Evolutionary conservation across 2,329 filamentous ascomycete species (phyloP).

Genomic region (Aspergillus tanneri): DNA sequence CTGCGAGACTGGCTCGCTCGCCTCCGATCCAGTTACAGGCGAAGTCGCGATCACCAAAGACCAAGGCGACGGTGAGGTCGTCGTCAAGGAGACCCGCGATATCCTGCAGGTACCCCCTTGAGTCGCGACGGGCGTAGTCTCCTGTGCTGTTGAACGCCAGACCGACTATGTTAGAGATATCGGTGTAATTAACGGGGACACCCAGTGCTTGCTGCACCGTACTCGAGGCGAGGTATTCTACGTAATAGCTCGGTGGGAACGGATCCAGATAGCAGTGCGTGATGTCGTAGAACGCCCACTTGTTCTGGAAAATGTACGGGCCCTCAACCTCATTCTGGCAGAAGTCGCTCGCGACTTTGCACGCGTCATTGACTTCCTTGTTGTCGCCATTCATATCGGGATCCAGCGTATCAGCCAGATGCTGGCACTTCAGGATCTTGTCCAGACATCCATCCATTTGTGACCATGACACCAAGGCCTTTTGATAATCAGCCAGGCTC

Average conservation of each 20-base stretch:
- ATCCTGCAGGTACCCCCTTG: too few species aligned
- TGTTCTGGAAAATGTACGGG: conserved; percentile 2
- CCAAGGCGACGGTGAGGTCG: conserved; percentile 3
- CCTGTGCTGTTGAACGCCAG: conserved; percentile 5
- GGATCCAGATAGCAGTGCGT: too few species aligned
- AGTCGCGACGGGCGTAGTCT: conserved; percentile 2
- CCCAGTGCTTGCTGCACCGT: too few species aligned
- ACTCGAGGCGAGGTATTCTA: too few species aligned
- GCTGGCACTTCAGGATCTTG: background rate
- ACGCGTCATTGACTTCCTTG: background rate
- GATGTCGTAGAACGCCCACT: too few species aligned
- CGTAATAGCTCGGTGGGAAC: too few species aligned
- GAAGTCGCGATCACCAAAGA: conserved; percentile 8
- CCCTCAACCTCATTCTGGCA: background rate
- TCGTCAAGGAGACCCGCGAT: too few species aligned
- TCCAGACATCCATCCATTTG: conserved; percentile 2
- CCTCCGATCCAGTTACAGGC: conserved; percentile 10
- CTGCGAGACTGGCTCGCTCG: conserved; percentile 6
- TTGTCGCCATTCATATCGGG: conserved; percentile 1
- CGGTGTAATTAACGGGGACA: too few species aligned
- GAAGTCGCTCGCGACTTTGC: background rate
- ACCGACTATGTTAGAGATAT: too few species aligned
- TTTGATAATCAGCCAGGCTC: background rate
- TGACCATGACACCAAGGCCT: background rate
- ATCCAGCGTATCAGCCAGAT: background rate